Conservation (phyloP, 2,329 filamentous ascomycete species). For the Leptographium lundbergii region DNA sequence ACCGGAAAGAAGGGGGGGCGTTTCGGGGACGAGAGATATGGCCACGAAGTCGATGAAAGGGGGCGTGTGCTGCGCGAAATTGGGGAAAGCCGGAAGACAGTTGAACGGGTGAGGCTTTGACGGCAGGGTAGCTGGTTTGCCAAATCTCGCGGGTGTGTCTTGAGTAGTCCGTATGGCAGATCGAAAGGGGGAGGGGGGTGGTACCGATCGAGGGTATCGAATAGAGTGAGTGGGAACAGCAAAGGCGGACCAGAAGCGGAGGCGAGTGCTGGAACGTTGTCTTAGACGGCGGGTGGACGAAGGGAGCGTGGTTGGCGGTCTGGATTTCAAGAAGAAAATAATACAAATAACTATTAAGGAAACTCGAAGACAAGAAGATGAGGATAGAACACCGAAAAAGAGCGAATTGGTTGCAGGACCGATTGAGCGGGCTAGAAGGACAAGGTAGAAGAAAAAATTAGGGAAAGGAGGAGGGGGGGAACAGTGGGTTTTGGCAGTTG, state of each 20-base stretch:
- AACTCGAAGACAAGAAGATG: not conserved
- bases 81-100: slow-evolving; percentile 2
- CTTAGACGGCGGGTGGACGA: not conserved
- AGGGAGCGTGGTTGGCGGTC: not conserved
- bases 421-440: not conserved
- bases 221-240: not conserved
- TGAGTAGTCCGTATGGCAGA: not conserved
- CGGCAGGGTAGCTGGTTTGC: not conserved
- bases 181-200: not conserved
- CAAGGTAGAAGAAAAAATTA: not conserved
- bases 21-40: not conserved
- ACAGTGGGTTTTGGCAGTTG: not conserved
- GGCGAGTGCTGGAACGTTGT: not conserved
- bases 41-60: not conserved
- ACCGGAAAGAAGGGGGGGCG: not conserved
- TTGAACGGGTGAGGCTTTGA: not conserved
- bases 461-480: not conserved
- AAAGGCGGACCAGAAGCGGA: not conserved
- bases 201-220: not conserved
- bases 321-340: not conserved
- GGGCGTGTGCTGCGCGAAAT: not conserved
- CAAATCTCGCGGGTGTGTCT: not conserved
- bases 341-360: not conserved
- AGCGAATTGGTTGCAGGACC: not conserved
- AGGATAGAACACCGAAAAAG: not conserved